phyloP scores from a whole-genome alignment of 352 stramenopile species.

The Pythium utonaiense region DNA sequence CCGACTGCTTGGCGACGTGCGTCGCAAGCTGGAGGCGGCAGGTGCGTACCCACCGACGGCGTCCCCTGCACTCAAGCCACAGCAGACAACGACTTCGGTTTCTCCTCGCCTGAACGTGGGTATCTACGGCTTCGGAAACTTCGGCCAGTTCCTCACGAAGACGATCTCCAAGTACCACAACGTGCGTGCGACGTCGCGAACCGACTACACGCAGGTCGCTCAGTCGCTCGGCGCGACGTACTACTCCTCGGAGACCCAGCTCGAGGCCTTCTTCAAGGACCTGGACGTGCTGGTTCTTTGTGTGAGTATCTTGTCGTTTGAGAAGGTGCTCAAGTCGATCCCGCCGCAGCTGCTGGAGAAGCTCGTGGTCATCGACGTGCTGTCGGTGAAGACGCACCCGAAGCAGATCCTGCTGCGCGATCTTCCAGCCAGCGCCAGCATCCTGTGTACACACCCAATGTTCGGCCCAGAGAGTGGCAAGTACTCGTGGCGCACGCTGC shows the following conservation, averaged over 20 bases:
- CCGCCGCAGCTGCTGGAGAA: conserved; percentile 71
- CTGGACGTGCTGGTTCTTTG: conserved; percentile 95
- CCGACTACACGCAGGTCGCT: conserved; percentile 73
- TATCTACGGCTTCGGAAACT: conserved; percentile 96
- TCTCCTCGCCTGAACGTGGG: conserved; percentile 89
- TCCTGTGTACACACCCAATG: conserved; percentile 98
- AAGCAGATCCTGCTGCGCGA: conserved; percentile 91
- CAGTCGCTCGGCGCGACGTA: conserved; percentile 54
- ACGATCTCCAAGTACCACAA: conserved; percentile 91
- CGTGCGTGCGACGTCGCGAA: conserved; percentile 84
- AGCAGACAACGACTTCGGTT: conserved; percentile 13
- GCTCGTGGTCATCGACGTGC: conserved; percentile 95
- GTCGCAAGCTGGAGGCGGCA: conserved; percentile 47
- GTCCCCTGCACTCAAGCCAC: conserved; percentile 1
- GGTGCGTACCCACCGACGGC: conserved; percentile 27
- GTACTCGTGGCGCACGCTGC: conserved; percentile 92
- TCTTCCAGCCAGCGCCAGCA: conserved; percentile 87
- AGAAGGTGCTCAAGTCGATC: conserved; percentile 60
- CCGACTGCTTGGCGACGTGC: conserved; percentile 50
- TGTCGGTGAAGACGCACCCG: conserved; percentile 97
- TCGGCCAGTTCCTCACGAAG: conserved; percentile 97
- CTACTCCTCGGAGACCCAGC: conserved; percentile 56
- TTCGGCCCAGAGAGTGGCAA: conserved; percentile 96
- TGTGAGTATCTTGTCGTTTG: conserved; percentile 79
- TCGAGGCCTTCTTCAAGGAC: conserved; percentile 88